Percentiles rank a stretch among this genome's conserved stretches.
Evolutionary conservation across 2,329 filamentous ascomycete genomes (phyloP).

Genomic region (Mariannaea elegans): DNA sequence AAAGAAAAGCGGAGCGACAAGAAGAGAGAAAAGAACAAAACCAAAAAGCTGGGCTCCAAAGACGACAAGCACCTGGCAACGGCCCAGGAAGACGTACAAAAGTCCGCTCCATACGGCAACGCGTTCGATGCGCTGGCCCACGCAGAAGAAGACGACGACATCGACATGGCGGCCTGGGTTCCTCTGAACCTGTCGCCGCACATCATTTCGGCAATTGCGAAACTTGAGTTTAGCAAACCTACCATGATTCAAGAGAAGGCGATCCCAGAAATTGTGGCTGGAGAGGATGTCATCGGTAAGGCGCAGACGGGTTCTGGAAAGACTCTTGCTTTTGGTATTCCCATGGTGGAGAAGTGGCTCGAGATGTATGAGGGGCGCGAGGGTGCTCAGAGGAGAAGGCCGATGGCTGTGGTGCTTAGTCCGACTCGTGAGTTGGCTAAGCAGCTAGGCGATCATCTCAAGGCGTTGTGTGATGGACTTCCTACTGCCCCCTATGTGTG

Average conservation of each 20-base stretch:
- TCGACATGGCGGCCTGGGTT: conserved; percentile 81
- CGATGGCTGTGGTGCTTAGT: conserved; percentile 83
- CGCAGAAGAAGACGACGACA: conserved; percentile 63
- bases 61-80: conserved; percentile 45
- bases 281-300: conserved; percentile 94
- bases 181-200: conserved; percentile 76
- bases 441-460: conserved; percentile 86
- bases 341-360: conserved; percentile 87
- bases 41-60: conserved; percentile 44
- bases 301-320: conserved; percentile 97
- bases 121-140: conserved; percentile 66
- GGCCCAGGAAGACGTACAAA: conserved; percentile 47
- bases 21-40: conserved; percentile 39
- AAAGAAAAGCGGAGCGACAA: conserved; percentile 38
- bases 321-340: conserved; percentile 93
- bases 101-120: conserved; percentile 54
- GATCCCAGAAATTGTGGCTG: conserved; percentile 83
- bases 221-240: conserved; percentile 81
- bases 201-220: conserved; percentile 77
- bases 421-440: conserved; percentile 94
- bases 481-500: conserved; percentile 76
- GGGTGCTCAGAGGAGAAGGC: conserved; percentile 47
- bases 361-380: conserved; percentile 52
- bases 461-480: conserved; percentile 72
- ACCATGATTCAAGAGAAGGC: conserved; percentile 82